Evolutionary conservation across 192 early-diverging fungal species (phyloP), one percentile per base, ranked within the genome.

Genomic region (Gamsiella multidivaricata): DNA sequence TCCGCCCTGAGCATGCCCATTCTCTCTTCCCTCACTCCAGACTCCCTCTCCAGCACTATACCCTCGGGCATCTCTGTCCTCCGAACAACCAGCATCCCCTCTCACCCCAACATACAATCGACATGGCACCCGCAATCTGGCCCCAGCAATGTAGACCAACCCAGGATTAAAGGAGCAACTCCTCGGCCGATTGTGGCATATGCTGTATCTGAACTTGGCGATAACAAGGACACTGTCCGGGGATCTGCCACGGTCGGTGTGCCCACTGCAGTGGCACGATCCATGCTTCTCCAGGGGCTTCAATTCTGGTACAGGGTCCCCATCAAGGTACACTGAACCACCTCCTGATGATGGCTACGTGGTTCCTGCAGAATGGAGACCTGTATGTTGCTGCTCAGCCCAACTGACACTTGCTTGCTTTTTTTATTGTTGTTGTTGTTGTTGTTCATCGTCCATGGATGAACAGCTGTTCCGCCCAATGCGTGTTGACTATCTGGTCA

Each of bases 401-500:
- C 51, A 53, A 31, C 51, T 8, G 25, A 31, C 51, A 12, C 47
- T n/a, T 20, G 18, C 47, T n/a, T 50, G 8, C 12, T 41, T 10
- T 41, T 41, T 41, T 10, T 41, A 8, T 50, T 20, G 47, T n/a
- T 14, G 8, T 49, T 49, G 22, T 8, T 20, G 17, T 49, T 49
- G 7, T 49, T 8, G n/a, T 3, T 20, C 46, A 8, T 49, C 17
- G 11, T 17, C 46, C 46, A 47, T 5, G 5, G 28, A 53, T 8
- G n/a, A 22, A 33, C 17, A 92, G 84, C 82, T 94, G 14, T 94
- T 94, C 42, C 82, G 92, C 7, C 92, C 92, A 7, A 79, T 94
- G 69, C 83, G 92, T 10, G 90, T 94, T 6, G 92, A 94, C 68
- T 94, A 94, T 60, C 61, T 92, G 50, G 85, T 91, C n/a, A 91